Conservation (phyloP, 1,284 basidiomycete genomes). For the Microbotryum intermedium region DNA sequence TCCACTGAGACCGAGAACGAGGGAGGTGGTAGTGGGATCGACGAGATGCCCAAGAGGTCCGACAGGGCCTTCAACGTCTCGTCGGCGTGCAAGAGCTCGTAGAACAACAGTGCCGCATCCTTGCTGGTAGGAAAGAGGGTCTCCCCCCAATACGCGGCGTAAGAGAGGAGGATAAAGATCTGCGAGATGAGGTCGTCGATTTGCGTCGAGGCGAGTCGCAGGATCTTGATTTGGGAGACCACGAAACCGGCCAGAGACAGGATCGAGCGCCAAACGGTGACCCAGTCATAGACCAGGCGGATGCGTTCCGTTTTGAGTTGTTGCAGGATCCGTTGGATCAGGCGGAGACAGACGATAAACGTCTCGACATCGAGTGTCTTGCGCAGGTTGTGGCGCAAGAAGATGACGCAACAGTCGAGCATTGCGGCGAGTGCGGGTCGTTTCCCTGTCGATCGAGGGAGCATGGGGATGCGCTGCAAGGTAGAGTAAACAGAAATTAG, state of each 20-base stretch:
- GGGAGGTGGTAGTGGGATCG: conserved; percentile 2
- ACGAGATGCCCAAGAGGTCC: conserved; percentile 19
- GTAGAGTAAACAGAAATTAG: neutral
- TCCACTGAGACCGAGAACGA: neutral
- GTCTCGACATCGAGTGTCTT: conserved; percentile 30
- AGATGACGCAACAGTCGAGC: conserved; percentile 30
- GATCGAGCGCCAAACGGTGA: conserved; percentile 29
- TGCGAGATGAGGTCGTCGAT: conserved; percentile 27
- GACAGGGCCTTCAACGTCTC: conserved; percentile 28
- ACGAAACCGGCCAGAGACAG: conserved; percentile 28
- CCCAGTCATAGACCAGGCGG: conserved; percentile 28
- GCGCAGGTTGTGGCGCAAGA: conserved; percentile 29
- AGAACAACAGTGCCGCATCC: conserved; percentile 28
- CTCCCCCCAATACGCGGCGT: conserved; percentile 35
- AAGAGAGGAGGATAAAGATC: conserved; percentile 33
- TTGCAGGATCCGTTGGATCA: conserved; percentile 25
- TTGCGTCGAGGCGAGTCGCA: conserved; percentile 5
- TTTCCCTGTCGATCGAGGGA: conserved; percentile 4
- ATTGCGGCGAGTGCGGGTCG: conserved; percentile 25
- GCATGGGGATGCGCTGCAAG: conserved; percentile 23
- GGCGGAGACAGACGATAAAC: conserved; percentile 15
- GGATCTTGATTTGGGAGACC: conserved; percentile 16
- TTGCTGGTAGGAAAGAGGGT: conserved; percentile 23
- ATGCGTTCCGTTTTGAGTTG: conserved; percentile 24
- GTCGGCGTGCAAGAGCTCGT: conserved; percentile 34